Conservation (phyloP, 495 filamentous ascomycete genomes). For the Talaromyces wortmannii region DNA sequence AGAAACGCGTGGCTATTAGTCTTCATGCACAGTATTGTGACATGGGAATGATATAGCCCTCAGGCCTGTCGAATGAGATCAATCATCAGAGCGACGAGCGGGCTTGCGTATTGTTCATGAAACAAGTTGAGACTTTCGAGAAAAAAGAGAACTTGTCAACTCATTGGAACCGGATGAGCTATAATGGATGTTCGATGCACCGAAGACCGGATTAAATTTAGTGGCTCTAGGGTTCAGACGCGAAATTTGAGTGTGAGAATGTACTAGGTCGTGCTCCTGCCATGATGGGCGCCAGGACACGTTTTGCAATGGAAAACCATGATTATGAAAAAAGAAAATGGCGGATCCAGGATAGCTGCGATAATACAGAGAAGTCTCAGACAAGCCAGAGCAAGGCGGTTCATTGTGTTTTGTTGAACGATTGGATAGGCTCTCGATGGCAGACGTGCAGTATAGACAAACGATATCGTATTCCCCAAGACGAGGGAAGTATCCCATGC, state of each 20-base stretch:
- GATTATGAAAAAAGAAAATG: neutral
- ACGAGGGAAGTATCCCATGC: constrained; percentile 9
- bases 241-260: neutral
- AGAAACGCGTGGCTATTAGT: too few species aligned
- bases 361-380: neutral
- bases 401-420: neutral
- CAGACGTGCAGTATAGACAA: constrained; percentile 22
- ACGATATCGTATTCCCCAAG: constrained; percentile 29
- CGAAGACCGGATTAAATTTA: too few species aligned
- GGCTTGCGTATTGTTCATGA: too few species aligned
- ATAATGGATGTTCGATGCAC: too few species aligned
- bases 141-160: too few species aligned
- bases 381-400: neutral
- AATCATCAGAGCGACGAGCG: too few species aligned
- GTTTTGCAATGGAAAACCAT: neutral
- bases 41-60: too few species aligned
- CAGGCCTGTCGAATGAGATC: too few species aligned
- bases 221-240: too few species aligned
- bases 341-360: neutral
- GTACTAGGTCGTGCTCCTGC: neutral
- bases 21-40: too few species aligned
- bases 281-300: neutral
- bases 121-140: too few species aligned
- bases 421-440: constrained; percentile 13
- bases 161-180: too few species aligned